Base-by-base conservation (phyloP, 257 asterid species). In the Penstemon davidsonii region DNA sequence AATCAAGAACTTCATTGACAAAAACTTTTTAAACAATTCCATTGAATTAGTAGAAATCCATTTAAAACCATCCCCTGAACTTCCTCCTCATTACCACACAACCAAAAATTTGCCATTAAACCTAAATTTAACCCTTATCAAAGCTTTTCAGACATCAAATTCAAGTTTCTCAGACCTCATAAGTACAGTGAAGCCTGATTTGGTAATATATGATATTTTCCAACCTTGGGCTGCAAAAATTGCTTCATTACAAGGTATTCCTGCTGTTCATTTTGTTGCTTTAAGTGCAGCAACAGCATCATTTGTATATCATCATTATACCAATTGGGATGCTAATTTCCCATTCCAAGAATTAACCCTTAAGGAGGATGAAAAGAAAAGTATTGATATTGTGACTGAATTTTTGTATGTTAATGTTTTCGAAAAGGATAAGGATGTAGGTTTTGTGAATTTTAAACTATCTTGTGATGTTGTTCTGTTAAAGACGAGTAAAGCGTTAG, bases 21-120 rank as follows among this genome's bases (percentile, higher is more conserved):
- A 25, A 25, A 25, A 25, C 33, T 25, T 25, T 25, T 25, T 25
- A 25, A 25, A 25, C 1, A 13, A 49, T 9, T 18, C 71, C 2
- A 81, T 78, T 3, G 57, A 78, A 4, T 11, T 72, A 8, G 59
- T 68, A 6, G 81, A 79, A 46, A 66, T 75, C 55, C 76, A 53
- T 50, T 52, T 79, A 18, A 74, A 79, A 36, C 43, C 79, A 8
- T 33, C 18, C 11, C 62, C 40, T 11, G 80, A 71, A 3, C 82
- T 77, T 44, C 82, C 80, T 4, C 73, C 82, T 9, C 78, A 71
- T 43, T 64, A 65, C 63, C 86, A 81, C 75, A 81, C 86, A 9
- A 81, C 86, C 58, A 81, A 72, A 3, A 78, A 75, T 56, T 61
- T 81, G n/a, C 80, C 86, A 1, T 71, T 75, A 15, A 38, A 75